Conservation (phyloP, 352 stramenopile genomes). For the Phytophthora podocarpi region DNA sequence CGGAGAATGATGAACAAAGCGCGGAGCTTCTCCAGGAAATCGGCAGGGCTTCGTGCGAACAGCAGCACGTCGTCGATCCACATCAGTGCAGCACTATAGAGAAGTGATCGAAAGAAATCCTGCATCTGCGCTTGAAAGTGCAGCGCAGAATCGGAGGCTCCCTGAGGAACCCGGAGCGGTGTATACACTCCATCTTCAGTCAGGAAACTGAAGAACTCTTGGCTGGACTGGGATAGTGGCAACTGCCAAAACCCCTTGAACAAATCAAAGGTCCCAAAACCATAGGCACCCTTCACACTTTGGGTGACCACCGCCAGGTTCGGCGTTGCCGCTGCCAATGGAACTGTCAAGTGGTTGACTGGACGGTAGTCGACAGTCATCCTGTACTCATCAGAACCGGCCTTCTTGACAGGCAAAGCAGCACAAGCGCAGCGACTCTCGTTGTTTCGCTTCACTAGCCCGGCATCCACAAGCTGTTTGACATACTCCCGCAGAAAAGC, state of each 20-base stretch:
- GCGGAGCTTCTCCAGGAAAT: background rate
- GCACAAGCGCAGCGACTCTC: background rate
- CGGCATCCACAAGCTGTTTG: background rate
- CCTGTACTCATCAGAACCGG: background rate
- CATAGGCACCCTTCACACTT: background rate
- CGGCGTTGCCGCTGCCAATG: background rate
- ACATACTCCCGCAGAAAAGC: slow-evolving; percentile 1
- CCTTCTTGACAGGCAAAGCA: background rate
- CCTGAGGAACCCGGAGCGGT: background rate
- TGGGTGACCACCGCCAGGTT: background rate
- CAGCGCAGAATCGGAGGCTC: background rate
- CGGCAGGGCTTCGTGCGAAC: background rate
- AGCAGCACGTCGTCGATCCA: background rate
- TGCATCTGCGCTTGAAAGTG: background rate
- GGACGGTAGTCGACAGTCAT: background rate
- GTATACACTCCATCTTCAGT: slow-evolving; percentile 6
- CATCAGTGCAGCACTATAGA: background rate
- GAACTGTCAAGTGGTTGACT: background rate
- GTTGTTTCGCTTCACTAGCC: slow-evolving; percentile 4
- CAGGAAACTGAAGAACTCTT: background rate
- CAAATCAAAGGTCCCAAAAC: slow-evolving; percentile 2
- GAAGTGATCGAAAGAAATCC: background rate
- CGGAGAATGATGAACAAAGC: background rate
- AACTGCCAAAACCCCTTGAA: background rate
- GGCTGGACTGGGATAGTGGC: background rate